A percentile compares a stretch with the other conserved stretches of the same genome.
These are phyloP conservation scores for Chaetomium olivaceum DNA, from an alignment of 2,329 filamentous ascomycete genomes.

Conservation along the genomic window DNA sequence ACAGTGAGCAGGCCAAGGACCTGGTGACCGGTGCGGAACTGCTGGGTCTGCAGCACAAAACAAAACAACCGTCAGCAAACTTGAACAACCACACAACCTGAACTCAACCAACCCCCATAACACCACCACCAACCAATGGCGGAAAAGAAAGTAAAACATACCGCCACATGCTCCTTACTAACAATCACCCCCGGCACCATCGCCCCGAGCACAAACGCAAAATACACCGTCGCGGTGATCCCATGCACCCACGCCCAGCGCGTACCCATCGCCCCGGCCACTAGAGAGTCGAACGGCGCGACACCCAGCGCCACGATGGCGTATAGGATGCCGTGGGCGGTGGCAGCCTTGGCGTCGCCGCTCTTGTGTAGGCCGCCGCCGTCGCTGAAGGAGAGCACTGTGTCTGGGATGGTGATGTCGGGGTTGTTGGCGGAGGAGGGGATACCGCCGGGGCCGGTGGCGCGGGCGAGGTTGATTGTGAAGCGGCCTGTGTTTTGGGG, in stretches of 20 bases:
- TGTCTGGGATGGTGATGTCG: constrained; percentile 3
- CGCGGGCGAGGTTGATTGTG: constrained; percentile 25
- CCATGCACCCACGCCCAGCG: constrained; percentile 30
- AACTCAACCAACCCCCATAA: too few species aligned
- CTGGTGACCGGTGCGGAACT: constrained; percentile 32
- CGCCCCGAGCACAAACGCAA: constrained; percentile 30
- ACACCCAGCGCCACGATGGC: constrained; percentile 30
- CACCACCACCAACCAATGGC: neutral
- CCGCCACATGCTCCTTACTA: constrained; percentile 28
- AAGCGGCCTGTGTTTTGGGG: constrained; percentile 26
- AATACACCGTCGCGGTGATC: constrained; percentile 25
- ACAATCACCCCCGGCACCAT: constrained; percentile 32
- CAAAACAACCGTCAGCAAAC: neutral
- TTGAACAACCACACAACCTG: too few species aligned
- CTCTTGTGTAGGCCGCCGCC: constrained; percentile 7
- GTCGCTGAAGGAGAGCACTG: neutral
- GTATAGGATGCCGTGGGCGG: constrained; percentile 34
- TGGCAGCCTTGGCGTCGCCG: constrained; percentile 19
- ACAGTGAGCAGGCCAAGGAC: constrained; percentile 32
- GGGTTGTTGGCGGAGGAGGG: neutral
- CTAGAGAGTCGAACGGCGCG: constrained; percentile 32
- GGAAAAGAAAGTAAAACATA: constrained; percentile 3
- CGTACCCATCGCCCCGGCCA: constrained; percentile 24
- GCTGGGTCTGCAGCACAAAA: constrained; percentile 26
- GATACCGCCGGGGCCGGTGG: constrained; percentile 28